phyloP scores from a whole-genome alignment of 78 protist genomes.

The Planoprotostelium fungivorum region DNA sequence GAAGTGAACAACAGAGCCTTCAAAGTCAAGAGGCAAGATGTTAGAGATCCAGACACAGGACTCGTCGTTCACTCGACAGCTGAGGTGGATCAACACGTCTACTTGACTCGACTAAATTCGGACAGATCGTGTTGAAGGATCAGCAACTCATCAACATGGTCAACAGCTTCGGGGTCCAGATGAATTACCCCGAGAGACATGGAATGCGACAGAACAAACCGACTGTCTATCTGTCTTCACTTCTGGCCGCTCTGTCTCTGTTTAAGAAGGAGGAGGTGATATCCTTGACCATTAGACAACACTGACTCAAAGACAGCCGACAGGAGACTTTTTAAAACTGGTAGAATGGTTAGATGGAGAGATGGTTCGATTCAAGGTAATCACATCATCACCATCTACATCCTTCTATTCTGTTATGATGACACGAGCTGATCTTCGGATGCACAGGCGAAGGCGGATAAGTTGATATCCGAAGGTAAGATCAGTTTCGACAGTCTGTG shows the following conservation, averaged over 20 bases:
- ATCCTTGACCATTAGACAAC: too few relatives aligned
- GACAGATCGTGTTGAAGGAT: background rate
- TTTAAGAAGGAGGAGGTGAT: background rate
- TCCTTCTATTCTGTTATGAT: background rate
- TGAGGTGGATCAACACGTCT: background rate
- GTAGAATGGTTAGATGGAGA: background rate
- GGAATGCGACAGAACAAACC: background rate
- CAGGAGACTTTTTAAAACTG: background rate
- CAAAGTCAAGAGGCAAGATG: background rate
- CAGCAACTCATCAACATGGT: background rate
- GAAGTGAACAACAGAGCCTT: background rate
- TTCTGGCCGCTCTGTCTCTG: background rate
- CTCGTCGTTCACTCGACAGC: background rate
- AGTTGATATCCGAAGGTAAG: background rate
- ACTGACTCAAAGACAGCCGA: too few relatives aligned
- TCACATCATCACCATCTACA: background rate
- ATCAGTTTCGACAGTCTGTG: slow-evolving; percentile 6
- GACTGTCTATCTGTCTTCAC: background rate
- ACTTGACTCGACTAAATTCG: too few relatives aligned
- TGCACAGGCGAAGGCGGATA: background rate
- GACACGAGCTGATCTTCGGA: too few relatives aligned
- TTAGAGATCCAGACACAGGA: background rate
- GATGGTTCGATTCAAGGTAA: background rate
- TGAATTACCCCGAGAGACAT: background rate
- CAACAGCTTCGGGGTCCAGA: background rate